Base-by-base conservation (phyloP, 768 basidiomycete species). In the Xerocomellus chrysenteron region DNA sequence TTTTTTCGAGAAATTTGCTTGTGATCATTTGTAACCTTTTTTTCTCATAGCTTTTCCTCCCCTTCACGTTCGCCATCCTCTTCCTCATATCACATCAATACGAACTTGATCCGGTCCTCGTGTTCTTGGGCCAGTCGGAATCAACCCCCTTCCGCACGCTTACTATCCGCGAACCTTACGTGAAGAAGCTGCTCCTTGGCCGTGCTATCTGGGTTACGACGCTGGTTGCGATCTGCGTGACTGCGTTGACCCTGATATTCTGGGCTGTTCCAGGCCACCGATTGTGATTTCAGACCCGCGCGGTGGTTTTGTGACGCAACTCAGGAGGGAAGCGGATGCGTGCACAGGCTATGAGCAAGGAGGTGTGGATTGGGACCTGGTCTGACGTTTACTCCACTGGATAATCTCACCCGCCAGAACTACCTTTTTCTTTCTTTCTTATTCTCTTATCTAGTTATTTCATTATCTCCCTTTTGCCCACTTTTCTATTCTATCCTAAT, bases 141-240 rank as follows among this genome's bases (percentile, higher is more conserved):
- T 97, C 95, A 40, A 97, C 94, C 12, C 95, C 96, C 2, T 98
- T 98, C 85, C 87, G 91, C 54, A 93, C 92, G 6, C 87, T 98
- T 51, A 82, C 80, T 42, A 94, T 99, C 54, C 86, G 88, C 51
- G 96, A 99, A 73, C 90, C 90, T 28, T 98, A 98, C 69, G 95
- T 99, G 63, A 86, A 84, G 75, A 95, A 92, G 71, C 80, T 99
- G 14, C 81, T 98, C 9, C 69, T 92, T 17, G 90, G 93, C 11
- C 87, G 97, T 35, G 92, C 95, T 9, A 82, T 96, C 54, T 97
- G 94, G 93, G 92, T 98, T 53, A 81, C 82, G 46, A 76, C 91
- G 36, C 79, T 96, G 36, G 90, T 95, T 42, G 81, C 87, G 10
- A 78, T 82, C 41, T 83, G 91, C 58, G 86, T 90, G 52, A 84